Conservation (phyloP, 2,329 filamentous ascomycete species). For the Aspergillus sp. region DNA sequence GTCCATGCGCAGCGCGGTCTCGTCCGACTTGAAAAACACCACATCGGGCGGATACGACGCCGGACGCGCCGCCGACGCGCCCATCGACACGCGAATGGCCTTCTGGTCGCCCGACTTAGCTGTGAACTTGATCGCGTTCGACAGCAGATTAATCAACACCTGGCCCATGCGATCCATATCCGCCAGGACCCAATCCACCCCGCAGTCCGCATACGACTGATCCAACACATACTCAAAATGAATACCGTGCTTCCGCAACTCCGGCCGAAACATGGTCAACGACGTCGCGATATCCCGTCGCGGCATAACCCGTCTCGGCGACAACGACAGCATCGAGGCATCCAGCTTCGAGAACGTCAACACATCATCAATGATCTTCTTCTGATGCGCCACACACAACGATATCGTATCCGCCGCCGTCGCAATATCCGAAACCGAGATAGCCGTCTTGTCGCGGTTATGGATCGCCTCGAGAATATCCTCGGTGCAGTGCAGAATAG, state of each 20-base stretch:
- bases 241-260: constrained; percentile 69
- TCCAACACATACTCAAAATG: constrained; percentile 64
- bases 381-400: constrained; percentile 76
- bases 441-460: constrained; percentile 3
- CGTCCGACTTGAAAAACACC: constrained; percentile 29
- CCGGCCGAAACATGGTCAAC: constrained; percentile 76
- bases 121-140: constrained; percentile 82
- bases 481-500: constrained; percentile 60
- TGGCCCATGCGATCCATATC: constrained; percentile 75
- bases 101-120: constrained; percentile 44
- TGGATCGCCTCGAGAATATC: constrained; percentile 32
- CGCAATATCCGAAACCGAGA: constrained; percentile 59
- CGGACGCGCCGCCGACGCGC: constrained; percentile 48
- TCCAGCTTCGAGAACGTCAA: constrained; percentile 74
- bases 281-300: constrained; percentile 65
- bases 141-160: constrained; percentile 76
- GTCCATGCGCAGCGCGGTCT: constrained; percentile 25
- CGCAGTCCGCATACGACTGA: constrained; percentile 57
- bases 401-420: constrained; percentile 77
- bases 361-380: constrained; percentile 74
- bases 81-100: constrained; percentile 54
- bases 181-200: constrained; percentile 64
- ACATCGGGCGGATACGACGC: constrained; percentile 40
- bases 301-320: constrained; percentile 68
- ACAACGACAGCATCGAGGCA: constrained; percentile 70